Percentiles rank a stretch among this genome's conserved stretches.
Evolutionary conservation across 768 basidiomycete genomes (phyloP).

Genomic region (Suillus bovinus): DNA sequence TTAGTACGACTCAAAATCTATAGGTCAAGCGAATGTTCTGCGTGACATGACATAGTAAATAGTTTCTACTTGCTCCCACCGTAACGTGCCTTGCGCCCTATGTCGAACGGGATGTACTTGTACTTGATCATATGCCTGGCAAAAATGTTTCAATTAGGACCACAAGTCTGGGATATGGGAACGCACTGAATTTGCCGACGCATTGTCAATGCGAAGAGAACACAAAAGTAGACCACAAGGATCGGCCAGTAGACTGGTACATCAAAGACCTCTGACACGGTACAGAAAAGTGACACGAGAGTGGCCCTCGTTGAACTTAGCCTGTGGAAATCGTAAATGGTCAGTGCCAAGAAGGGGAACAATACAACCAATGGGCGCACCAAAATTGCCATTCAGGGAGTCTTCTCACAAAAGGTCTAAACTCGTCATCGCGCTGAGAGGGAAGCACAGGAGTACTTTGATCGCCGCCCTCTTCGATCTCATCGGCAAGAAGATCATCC

Average conservation of each 20-base stretch:
- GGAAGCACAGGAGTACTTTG: constrained; percentile 58
- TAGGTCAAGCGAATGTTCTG: neutral
- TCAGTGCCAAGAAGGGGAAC: constrained; percentile 6
- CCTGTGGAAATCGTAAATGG: constrained; percentile 45
- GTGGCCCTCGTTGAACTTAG: constrained; percentile 89
- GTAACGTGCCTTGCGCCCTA: constrained; percentile 91
- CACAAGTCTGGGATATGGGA: constrained; percentile 6
- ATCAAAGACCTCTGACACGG: constrained; percentile 84
- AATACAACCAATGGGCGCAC: constrained; percentile 41
- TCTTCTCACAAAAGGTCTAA: constrained; percentile 93
- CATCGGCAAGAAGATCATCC: constrained; percentile 90
- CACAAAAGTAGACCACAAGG: constrained; percentile 94
- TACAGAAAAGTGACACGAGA: constrained; percentile 75
- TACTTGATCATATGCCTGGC: constrained; percentile 99
- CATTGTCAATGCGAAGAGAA: constrained; percentile 94
- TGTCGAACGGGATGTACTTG: constrained; percentile 94
- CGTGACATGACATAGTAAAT: neutral
- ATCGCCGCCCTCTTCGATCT: constrained; percentile 92
- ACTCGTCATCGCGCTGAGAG: constrained; percentile 84
- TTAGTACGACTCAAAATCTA: constrained; percentile 9
- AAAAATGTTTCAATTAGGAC: constrained; percentile 10
- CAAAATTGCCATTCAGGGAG: constrained; percentile 98
- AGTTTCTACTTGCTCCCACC: constrained; percentile 52
- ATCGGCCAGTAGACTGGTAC: constrained; percentile 99
- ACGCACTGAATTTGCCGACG: constrained; percentile 91